These are phyloP conservation scores for Neofusicoccum umdonicola DNA, from an alignment of 2,329 filamentous ascomycete species.

Conservation along the genomic window DNA sequence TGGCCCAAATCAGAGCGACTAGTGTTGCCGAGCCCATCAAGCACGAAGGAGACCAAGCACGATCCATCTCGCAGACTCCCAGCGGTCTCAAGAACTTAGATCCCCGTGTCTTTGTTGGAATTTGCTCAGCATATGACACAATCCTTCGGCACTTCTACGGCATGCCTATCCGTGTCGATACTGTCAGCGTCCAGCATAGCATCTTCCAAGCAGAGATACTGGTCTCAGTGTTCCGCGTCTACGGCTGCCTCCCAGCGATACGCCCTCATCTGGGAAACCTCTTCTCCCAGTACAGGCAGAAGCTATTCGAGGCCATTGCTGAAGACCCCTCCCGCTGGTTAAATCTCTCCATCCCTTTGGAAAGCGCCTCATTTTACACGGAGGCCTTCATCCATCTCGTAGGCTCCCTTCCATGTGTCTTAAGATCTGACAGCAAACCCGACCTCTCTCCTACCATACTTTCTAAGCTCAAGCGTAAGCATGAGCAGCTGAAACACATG, in stretches of 20 bases:
- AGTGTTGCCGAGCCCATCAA: neutral
- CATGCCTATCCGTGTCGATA: constrained; percentile 21
- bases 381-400: constrained; percentile 38
- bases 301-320: constrained; percentile 31
- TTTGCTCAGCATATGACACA: constrained; percentile 19
- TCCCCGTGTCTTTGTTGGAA: neutral
- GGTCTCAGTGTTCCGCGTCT: constrained; percentile 24
- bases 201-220: constrained; percentile 30
- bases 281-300: constrained; percentile 26
- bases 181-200: constrained; percentile 21
- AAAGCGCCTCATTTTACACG: constrained; percentile 32
- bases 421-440: neutral
- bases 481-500: constrained; percentile 19
- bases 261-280: constrained; percentile 25
- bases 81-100: neutral
- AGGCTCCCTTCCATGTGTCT: neutral
- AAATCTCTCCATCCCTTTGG: constrained; percentile 27
- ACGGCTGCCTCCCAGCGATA: constrained; percentile 26
- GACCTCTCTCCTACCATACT: neutral
- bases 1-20: neutral
- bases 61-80: too few relatives aligned
- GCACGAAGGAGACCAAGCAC: too few relatives aligned
- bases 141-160: constrained; percentile 31
- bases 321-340: constrained; percentile 34
- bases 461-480: constrained; percentile 21